Evolutionary conservation across 352 stramenopile species (phyloP).

Genomic region (Pythium utonaiense): DNA sequence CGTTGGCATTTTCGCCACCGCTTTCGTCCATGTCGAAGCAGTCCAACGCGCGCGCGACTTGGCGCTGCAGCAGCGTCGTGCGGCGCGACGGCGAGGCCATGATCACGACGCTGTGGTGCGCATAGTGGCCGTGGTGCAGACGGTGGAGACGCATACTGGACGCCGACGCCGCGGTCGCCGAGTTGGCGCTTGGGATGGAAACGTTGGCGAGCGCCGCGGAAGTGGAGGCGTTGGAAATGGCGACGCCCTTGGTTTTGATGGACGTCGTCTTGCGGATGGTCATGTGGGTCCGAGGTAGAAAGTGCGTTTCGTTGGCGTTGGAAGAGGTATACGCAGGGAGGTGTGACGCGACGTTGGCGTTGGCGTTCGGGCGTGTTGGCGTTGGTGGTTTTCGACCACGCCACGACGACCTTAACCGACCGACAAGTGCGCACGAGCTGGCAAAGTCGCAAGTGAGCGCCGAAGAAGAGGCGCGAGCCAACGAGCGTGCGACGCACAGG

Average conservation of each 20-base stretch:
- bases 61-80: constrained; percentile 39
- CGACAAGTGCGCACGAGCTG: constrained; percentile 6
- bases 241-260: background rate
- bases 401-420: background rate
- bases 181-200: background rate
- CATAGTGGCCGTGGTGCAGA: constrained; percentile 4
- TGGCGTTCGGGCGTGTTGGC: background rate
- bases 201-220: background rate
- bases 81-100: constrained; percentile 20
- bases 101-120: constrained; percentile 18
- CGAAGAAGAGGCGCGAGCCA: constrained; percentile 19
- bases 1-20: background rate
- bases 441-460: constrained; percentile 18
- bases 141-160: constrained; percentile 10
- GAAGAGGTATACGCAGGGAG: background rate
- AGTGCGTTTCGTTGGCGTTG: background rate
- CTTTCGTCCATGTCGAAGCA: constrained; percentile 40
- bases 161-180: background rate
- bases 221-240: background rate
- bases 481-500: constrained; percentile 2
- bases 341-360: background rate
- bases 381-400: background rate
- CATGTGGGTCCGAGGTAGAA: background rate
- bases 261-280: constrained; percentile 21
- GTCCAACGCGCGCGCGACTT: constrained; percentile 48